phyloP scores from a whole-genome alignment of 352 stramenopile genomes.

The Blastocystis sp. region DNA sequence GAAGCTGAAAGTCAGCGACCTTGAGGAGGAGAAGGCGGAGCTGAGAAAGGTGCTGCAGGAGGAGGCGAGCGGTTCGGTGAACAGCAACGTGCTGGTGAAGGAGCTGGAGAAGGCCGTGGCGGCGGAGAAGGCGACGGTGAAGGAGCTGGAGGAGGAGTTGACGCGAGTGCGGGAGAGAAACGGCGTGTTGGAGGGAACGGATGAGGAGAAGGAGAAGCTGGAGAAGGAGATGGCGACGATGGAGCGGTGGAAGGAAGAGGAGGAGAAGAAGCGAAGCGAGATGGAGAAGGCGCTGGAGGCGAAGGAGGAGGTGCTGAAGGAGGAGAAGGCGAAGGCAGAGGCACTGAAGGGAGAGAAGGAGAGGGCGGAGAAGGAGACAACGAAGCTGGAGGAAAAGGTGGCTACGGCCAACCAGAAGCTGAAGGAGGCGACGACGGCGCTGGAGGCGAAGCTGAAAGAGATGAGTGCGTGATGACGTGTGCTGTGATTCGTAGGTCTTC shows the following conservation, averaged over 20 bases:
- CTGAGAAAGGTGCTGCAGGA: background rate
- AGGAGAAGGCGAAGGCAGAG: background rate
- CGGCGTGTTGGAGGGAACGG: background rate
- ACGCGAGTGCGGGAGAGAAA: background rate
- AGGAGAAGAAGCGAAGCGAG: background rate
- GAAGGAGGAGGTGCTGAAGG: background rate
- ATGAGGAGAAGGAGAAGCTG: background rate
- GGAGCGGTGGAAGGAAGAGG: background rate
- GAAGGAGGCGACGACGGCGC: background rate
- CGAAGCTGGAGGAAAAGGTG: background rate
- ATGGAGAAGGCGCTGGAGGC: background rate
- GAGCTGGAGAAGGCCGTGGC: background rate
- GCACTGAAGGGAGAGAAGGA: background rate
- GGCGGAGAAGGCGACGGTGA: constrained; percentile 5
- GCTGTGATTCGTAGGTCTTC: background rate
- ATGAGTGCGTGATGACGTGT: background rate
- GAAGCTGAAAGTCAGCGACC: background rate
- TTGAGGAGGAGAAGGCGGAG: background rate
- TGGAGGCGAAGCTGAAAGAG: background rate
- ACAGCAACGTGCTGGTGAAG: background rate
- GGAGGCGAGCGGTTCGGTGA: background rate
- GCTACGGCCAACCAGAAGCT: background rate
- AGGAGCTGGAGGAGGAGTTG: background rate
- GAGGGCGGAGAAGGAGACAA: background rate
- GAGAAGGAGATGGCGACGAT: background rate